These are phyloP conservation scores for Huntiella moniliformis DNA, from an alignment of 2,329 filamentous ascomycete genomes.

Conservation along the genomic window DNA sequence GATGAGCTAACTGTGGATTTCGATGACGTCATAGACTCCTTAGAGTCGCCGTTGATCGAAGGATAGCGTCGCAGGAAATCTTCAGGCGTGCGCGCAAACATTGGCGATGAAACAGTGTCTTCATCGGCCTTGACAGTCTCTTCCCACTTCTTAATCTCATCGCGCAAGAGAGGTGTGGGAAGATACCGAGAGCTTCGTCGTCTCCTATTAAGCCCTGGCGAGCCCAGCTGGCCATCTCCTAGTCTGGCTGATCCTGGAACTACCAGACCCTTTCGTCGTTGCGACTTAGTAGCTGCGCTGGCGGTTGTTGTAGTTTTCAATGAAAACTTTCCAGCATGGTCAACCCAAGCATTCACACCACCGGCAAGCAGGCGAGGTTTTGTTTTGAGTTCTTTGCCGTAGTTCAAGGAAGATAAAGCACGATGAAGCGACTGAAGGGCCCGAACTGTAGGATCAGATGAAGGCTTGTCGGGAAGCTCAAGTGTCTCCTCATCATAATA, in stretches of 20 bases:
- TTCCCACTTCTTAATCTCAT: slow-evolving; percentile 68
- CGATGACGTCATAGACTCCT: slow-evolving; percentile 38
- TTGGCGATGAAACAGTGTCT: slow-evolving; percentile 27
- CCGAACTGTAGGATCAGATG: slow-evolving; percentile 3
- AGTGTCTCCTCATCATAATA: slow-evolving; percentile 64
- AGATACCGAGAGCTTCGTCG: slow-evolving; percentile 27
- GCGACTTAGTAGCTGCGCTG: slow-evolving; percentile 17
- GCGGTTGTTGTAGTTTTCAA: slow-evolving; percentile 26
- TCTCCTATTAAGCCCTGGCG: neutral
- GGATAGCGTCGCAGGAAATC: slow-evolving; percentile 75
- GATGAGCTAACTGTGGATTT: slow-evolving; percentile 10
- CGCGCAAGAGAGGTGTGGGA: slow-evolving; percentile 52
- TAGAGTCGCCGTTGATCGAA: slow-evolving; percentile 39
- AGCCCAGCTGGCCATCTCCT: neutral
- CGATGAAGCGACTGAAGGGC: slow-evolving; percentile 41
- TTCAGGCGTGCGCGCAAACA: slow-evolving; percentile 52
- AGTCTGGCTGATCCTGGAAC: slow-evolving; percentile 3
- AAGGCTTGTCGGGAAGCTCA: slow-evolving; percentile 22
- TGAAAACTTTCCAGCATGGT: slow-evolving; percentile 56
- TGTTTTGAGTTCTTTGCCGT: slow-evolving; percentile 52
- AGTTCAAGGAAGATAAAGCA: slow-evolving; percentile 69
- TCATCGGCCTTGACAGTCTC: slow-evolving; percentile 52
- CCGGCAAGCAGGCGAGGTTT: slow-evolving; percentile 63
- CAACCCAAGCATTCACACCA: slow-evolving; percentile 71
- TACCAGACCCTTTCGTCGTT: slow-evolving; percentile 9